Conservation (phyloP, 768 basidiomycete species). For the Gloeopeniophorella convolvens region DNA sequence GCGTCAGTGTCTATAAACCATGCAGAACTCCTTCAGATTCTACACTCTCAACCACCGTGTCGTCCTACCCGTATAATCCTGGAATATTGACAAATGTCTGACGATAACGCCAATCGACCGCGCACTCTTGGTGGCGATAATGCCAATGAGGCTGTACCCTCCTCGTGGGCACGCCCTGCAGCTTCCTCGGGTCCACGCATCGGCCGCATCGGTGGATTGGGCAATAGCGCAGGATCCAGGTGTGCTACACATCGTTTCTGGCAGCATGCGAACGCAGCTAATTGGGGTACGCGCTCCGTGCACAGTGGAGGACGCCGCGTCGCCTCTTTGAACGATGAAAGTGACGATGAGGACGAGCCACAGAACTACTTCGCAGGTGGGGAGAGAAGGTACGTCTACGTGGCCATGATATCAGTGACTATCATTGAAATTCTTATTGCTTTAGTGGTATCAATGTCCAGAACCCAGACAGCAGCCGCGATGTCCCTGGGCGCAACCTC, state of each 20-base stretch:
- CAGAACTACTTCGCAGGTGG: conserved; percentile 88
- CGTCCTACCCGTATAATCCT: background rate
- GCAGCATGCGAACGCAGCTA: background rate
- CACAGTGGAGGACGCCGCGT: conserved; percentile 22
- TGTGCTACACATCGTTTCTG: background rate
- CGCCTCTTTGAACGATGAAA: conserved; percentile 41
- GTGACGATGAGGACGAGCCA: conserved; percentile 40
- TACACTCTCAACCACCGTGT: background rate
- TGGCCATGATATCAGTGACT: background rate
- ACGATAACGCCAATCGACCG: conserved; percentile 13
- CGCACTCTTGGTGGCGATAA: conserved; percentile 14
- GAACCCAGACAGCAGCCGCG: conserved; percentile 58
- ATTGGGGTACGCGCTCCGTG: background rate
- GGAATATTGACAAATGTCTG: conserved; percentile 1
- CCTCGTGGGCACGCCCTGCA: conserved; percentile 9
- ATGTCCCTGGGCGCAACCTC: conserved; percentile 48
- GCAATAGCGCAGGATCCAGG: conserved; percentile 11
- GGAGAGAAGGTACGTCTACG: conserved; percentile 63
- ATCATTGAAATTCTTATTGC: background rate
- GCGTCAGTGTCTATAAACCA: background rate
- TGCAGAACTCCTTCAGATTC: no score
- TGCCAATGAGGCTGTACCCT: background rate
- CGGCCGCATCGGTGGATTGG: conserved; percentile 25
- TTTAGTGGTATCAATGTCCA: conserved; percentile 81
- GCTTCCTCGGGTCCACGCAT: conserved; percentile 14